Percentiles rank a stretch among this genome's conserved stretches.
These are phyloP conservation scores for Penicillium brasilianum DNA, from an alignment of 2,329 filamentous ascomycete species.

Conservation along the genomic window DNA sequence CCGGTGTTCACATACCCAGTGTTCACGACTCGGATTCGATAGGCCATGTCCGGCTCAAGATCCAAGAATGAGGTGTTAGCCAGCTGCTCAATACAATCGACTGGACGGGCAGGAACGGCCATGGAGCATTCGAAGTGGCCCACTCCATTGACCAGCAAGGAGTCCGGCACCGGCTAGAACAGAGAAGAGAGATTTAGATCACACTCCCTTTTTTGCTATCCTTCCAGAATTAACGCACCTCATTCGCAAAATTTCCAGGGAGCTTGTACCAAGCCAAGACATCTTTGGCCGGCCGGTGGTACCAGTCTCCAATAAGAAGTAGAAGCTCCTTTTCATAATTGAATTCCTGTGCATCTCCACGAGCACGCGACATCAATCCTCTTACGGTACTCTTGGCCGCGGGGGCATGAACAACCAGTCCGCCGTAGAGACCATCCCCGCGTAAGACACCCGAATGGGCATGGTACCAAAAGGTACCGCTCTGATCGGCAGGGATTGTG, in stretches of 20 bases:
- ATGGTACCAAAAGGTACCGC: constrained; percentile 58
- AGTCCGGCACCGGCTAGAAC: constrained; percentile 54
- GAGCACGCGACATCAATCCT: constrained; percentile 18
- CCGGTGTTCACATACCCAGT: constrained; percentile 43
- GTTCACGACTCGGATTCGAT: constrained; percentile 51
- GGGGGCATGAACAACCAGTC: constrained; percentile 53
- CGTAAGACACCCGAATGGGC: constrained; percentile 51
- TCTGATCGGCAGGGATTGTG: constrained; percentile 45
- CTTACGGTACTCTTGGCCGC: constrained; percentile 28
- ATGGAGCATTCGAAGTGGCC: constrained; percentile 54
- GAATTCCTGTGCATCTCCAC: constrained; percentile 19
- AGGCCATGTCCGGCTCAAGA: constrained; percentile 33
- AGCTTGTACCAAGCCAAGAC: constrained; percentile 53
- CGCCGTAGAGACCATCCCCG: constrained; percentile 56
- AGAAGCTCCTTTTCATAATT: constrained; percentile 49
- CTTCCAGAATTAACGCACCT: constrained; percentile 34
- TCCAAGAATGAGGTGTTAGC: constrained; percentile 33
- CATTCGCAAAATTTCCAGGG: constrained; percentile 51
- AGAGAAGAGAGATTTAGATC: neutral
- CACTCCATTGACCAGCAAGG: constrained; percentile 54
- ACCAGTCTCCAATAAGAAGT: constrained; percentile 58
- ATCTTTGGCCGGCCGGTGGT: constrained; percentile 49
- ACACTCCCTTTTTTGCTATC: neutral
- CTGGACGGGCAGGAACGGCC: constrained; percentile 51
- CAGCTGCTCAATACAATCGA: constrained; percentile 48